Evolutionary conservation across 345 rosid genomes (phyloP).

Genomic region (Alliaria petiolata): DNA sequence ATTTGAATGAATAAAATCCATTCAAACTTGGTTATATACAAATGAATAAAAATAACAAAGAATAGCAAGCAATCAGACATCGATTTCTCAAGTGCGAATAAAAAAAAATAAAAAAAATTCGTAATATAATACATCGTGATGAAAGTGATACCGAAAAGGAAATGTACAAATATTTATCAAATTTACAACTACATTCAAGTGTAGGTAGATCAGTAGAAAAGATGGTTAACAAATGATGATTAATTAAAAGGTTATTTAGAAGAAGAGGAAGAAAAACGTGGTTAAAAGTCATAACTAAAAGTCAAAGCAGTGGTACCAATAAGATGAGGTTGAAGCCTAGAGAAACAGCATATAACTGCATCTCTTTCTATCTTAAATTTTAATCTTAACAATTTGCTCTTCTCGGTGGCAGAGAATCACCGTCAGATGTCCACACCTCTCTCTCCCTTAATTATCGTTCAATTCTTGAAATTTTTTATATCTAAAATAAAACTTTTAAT

Average conservation of each 20-base stretch:
- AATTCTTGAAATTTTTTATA: no score
- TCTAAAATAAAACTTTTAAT: background rate
- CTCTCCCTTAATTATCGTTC: background rate
- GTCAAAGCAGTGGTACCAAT: constrained; percentile 23
- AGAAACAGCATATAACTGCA: no score
- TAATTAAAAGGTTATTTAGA: background rate
- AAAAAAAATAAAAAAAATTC: no score
- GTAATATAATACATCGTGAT: no score
- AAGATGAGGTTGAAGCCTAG: background rate
- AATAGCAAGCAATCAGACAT: background rate
- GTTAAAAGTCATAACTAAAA: background rate
- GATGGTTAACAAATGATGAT: background rate
- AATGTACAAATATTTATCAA: background rate
- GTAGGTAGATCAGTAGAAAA: background rate
- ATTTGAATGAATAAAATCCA: no score
- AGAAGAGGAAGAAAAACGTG: background rate
- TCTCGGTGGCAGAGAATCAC: constrained; percentile 15
- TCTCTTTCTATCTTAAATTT: background rate
- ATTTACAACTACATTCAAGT: background rate
- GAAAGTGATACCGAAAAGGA: no score
- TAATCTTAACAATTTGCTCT: background rate
- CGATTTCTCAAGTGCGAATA: background rate
- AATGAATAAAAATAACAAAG: background rate
- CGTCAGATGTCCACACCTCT: background rate
- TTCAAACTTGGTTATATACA: no score